Percentiles rank a stretch among this genome's conserved stretches.
Evolutionary conservation across 345 rosid species (phyloP).

Genomic region (Brassica incana): DNA sequence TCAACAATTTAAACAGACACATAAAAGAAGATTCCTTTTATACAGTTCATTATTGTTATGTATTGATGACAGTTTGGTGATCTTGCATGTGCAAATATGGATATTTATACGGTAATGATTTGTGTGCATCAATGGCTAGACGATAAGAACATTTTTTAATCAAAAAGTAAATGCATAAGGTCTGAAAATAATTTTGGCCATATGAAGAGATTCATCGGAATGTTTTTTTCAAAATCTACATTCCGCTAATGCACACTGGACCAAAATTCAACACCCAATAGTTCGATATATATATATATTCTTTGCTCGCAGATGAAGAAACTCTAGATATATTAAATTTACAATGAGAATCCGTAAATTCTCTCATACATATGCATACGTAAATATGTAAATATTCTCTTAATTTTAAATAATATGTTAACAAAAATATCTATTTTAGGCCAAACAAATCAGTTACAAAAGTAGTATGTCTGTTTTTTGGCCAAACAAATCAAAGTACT

Average conservation of each 20-base stretch:
- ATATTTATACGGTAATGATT: no score
- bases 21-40: neutral
- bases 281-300: no score
- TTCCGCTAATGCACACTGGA: no score
- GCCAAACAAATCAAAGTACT: neutral
- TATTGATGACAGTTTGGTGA: no score
- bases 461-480: constrained; percentile 1
- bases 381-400: neutral
- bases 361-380: neutral
- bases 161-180: no score
- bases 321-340: neutral
- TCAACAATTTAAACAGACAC: neutral
- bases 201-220: no score
- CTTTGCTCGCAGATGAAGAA: neutral
- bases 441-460: constrained; percentile 2
- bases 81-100: neutral
- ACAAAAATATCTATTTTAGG: constrained; percentile 26
- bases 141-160: no score
- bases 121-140: no score
- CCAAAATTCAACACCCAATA: no score
- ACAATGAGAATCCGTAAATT: neutral
- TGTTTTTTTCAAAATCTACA: no score
- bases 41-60: no score
- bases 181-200: no score
- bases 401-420: neutral